Percentiles rank a stretch among this genome's conserved stretches.
Conservation (phyloP, 371 early-diverging fungal genomes). For the Blakeslea trispora region DNA sequence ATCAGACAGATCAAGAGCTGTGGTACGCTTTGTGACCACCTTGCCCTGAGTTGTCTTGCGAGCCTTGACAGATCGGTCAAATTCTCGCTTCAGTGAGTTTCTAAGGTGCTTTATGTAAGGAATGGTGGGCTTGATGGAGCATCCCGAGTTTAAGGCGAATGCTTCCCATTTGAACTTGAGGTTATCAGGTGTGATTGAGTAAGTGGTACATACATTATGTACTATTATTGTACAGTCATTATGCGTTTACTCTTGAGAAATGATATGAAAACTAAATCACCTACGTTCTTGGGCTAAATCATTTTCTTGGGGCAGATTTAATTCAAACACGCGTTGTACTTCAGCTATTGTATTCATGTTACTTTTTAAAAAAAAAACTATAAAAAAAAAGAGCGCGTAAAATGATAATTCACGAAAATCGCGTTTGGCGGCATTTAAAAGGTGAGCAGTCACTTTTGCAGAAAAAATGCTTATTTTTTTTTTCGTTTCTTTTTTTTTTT, state of each 20-base stretch:
- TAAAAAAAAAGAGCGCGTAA: too few species aligned
- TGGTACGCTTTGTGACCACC: slow-evolving; percentile 14
- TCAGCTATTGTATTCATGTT: not conserved
- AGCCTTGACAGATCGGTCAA: slow-evolving; percentile 31
- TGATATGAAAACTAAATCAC: too few species aligned
- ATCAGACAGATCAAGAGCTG: slow-evolving; percentile 17
- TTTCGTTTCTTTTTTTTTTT: not conserved
- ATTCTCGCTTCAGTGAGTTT: slow-evolving; percentile 34
- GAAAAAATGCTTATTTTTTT: slow-evolving; percentile 5
- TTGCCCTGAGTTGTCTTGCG: slow-evolving; percentile 11
- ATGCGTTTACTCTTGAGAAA: too few species aligned
- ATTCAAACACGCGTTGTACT: not conserved
- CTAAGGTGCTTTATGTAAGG: slow-evolving; percentile 33
- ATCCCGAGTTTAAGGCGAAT: slow-evolving; percentile 32
- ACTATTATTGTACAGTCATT: not conserved
- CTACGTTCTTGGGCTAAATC: too few species aligned
- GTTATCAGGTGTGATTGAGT: slow-evolving; percentile 34
- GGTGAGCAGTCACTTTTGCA: not conserved
- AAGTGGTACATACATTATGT: slow-evolving; percentile 36
- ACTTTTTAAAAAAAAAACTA: not conserved
- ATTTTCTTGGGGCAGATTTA: not conserved
- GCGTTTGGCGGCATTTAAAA: not conserved
- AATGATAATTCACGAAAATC: too few species aligned
- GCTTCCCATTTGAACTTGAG: slow-evolving; percentile 55
- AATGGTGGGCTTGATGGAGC: slow-evolving; percentile 27